Base-by-base conservation (phyloP, 495 filamentous ascomycete genomes). In the Chaetomium tenue region DNA sequence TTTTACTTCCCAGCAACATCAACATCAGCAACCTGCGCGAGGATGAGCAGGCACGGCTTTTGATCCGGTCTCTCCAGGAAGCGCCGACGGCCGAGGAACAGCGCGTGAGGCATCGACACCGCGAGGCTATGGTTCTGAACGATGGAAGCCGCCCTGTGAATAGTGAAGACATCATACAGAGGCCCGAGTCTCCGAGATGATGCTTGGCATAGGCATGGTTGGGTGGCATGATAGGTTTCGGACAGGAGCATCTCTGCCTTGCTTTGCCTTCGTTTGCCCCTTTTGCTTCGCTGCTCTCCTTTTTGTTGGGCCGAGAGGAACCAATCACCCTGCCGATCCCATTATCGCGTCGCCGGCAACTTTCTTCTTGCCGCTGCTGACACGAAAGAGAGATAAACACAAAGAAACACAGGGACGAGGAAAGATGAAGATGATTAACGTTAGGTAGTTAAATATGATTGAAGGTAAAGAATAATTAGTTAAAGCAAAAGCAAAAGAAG, bases 71-170 rank as follows among this genome's bases (percentile, higher is more conserved):
- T 12, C 74, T 75, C 30, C 79, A 80, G 40, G 40, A 44, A 44
- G 40, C 15, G 40, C 16, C 13, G 16, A 44, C 40, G 40, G 40
- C 13, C 15, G 40, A 44, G 13, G 40, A 86, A 68, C 76, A 82
- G 66, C 77, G 81, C 40, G 68, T 83, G 55, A 75, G 85, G 58
- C 76, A 86, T 61, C 77, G 82, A 23, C 76, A 86, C 55, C 75
- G 86, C 62, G 85, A 89, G 70, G 86, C 85, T 11, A 85, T 89
- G 80, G 86, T 89, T 13, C 61, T 89, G 58, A 86, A 86, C 65
- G 86, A 87, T 57, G 85, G 86, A 3, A 82, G 76, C 39, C 76
- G 79, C 28, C 81, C 82, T 1, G 65, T 88, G n/a, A 81, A 76
- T 16, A 79, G 83, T 48, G 76, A 78, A 47, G 85, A 87, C 66